Percentiles rank a stretch among this genome's conserved stretches.
Conservation (phyloP, 1,284 basidiomycete genomes). For the Pterula multifida region DNA sequence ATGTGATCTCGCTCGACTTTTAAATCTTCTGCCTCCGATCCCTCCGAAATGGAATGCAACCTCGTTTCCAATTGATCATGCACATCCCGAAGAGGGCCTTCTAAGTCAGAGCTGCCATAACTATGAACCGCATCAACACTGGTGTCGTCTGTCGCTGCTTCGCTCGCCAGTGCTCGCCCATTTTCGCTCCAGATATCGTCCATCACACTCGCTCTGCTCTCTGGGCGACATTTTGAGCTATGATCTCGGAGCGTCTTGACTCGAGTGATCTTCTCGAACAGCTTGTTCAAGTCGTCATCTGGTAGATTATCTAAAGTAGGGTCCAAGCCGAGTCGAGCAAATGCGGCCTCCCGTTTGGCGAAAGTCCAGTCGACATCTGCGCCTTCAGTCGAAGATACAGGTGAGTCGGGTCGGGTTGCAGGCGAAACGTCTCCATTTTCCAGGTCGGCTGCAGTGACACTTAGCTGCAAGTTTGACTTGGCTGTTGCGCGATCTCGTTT, state of each 20-base stretch:
- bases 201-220: conserved; percentile 75
- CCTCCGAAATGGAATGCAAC: conserved; percentile 61
- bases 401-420: conserved; percentile 68
- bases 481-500: conserved; percentile 68
- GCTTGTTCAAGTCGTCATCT: conserved; percentile 86
- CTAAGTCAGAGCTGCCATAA: conserved; percentile 53
- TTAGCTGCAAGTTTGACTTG: conserved; percentile 56
- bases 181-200: conserved; percentile 81
- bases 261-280: conserved; percentile 87
- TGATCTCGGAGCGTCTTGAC: conserved; percentile 83
- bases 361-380: conserved; percentile 88
- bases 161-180: conserved; percentile 60
- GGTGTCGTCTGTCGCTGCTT: conserved; percentile 74
- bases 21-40: conserved; percentile 67
- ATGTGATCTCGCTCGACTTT: conserved; percentile 85
- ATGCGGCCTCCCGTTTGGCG: conserved; percentile 84
- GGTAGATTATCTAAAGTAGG: conserved; percentile 83
- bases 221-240: conserved; percentile 59
- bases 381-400: conserved; percentile 51
- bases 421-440: conserved; percentile 32
- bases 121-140: conserved; percentile 61
- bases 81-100: conserved; percentile 51
- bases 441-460: conserved; percentile 50
- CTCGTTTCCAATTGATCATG: conserved; percentile 64
- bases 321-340: conserved; percentile 72